Conservation (phyloP, 1,284 basidiomycete genomes). For the Ceratobasidium sp. region DNA sequence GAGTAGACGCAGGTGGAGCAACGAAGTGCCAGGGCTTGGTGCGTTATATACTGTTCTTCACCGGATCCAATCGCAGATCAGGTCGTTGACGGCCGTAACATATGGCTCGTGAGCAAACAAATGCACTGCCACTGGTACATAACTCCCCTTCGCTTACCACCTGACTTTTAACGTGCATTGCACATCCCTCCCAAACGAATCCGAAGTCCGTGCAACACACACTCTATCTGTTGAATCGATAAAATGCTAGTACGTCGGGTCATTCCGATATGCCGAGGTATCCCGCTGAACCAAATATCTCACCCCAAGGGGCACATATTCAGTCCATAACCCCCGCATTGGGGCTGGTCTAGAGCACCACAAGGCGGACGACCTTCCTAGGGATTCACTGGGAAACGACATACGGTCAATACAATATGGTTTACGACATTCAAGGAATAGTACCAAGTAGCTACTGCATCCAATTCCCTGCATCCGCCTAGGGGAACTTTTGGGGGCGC, state of each 20-base stretch:
- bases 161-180: background rate
- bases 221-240: constrained; percentile 19
- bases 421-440: background rate
- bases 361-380: background rate
- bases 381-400: background rate
- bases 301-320: background rate
- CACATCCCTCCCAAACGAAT: background rate
- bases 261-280: constrained; percentile 8
- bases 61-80: constrained; percentile 19
- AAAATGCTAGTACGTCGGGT: constrained; percentile 20
- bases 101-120: constrained; percentile 5
- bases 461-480: background rate
- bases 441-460: background rate
- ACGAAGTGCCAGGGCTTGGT: background rate
- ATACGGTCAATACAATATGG: background rate
- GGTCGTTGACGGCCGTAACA: background rate
- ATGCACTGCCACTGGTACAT: background rate
- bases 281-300: background rate
- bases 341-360: background rate
- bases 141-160: background rate
- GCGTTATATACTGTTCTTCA: background rate
- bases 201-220: background rate
- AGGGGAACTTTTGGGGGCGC: too few species aligned
- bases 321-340: background rate
- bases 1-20: constrained; percentile 28